These are phyloP conservation scores for Guyanaporus albipodus DNA, from an alignment of 768 basidiomycete species.

Conservation along the genomic window DNA sequence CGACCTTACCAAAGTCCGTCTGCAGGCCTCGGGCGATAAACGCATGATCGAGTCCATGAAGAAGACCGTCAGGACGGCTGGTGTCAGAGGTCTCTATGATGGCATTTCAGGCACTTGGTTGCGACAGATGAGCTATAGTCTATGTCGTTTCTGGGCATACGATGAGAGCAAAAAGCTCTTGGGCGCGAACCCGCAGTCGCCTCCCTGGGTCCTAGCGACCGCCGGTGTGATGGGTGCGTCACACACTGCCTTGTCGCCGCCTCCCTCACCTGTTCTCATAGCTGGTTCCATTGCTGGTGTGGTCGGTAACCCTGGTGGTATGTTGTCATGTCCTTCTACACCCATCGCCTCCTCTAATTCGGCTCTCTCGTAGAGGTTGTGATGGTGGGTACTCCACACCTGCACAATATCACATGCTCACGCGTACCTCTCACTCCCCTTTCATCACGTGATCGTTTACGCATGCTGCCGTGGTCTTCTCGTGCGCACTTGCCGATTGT, in stretches of 20 bases:
- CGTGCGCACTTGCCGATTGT: not conserved
- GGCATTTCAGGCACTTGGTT: conserved; percentile 87
- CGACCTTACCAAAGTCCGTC: conserved; percentile 86
- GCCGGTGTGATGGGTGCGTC: conserved; percentile 85
- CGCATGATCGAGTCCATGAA: conserved; percentile 79
- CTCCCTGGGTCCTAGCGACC: conserved; percentile 75
- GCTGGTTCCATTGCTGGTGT: conserved; percentile 84
- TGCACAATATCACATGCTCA: conserved; percentile 16
- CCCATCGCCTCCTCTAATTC: not conserved
- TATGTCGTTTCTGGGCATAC: conserved; percentile 92
- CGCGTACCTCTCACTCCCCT: not conserved
- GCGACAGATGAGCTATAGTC: conserved; percentile 89
- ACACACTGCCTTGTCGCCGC: not conserved
- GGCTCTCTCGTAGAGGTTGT: conserved; percentile 53
- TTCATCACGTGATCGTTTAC: conserved; percentile 17
- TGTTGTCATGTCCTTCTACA: conserved; percentile 24
- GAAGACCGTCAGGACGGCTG: conserved; percentile 80
- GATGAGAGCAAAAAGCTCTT: conserved; percentile 85
- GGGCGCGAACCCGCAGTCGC: conserved; percentile 60
- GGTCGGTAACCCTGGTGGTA: conserved; percentile 86
- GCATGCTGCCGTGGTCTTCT: not conserved
- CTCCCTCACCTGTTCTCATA: conserved; percentile 23
- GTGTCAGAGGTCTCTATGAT: conserved; percentile 70
- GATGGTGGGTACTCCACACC: conserved; percentile 42
- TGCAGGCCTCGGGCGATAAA: conserved; percentile 91